These are phyloP conservation scores for Botrytis elliptica DNA, from an alignment of 2,329 filamentous ascomycete species.

Conservation along the genomic window DNA sequence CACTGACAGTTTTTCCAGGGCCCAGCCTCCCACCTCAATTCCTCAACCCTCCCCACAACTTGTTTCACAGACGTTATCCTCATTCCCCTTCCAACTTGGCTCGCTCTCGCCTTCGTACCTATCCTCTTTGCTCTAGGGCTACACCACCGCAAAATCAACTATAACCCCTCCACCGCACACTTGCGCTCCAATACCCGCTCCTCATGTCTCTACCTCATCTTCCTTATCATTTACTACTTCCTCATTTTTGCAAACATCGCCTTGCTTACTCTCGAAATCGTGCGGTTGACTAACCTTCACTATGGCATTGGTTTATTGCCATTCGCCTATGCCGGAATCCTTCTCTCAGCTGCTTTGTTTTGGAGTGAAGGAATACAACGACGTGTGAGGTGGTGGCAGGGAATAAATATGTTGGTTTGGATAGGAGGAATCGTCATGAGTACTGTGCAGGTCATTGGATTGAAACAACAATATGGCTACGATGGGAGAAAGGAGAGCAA, in stretches of 20 bases:
- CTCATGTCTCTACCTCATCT: slow-evolving; percentile 26
- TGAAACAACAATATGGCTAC: slow-evolving; percentile 35
- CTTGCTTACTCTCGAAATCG: slow-evolving; percentile 40
- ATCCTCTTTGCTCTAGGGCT: slow-evolving; percentile 30
- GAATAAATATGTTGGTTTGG: slow-evolving; percentile 37
- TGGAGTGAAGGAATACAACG: slow-evolving; percentile 31
- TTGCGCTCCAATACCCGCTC: slow-evolving; percentile 21
- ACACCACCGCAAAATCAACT: slow-evolving; percentile 28
- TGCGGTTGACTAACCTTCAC: slow-evolving; percentile 36
- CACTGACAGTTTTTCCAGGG: slow-evolving; percentile 31
- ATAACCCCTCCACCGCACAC: slow-evolving; percentile 31
- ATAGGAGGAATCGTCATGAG: slow-evolving; percentile 35
- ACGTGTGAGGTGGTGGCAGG: slow-evolving; percentile 33
- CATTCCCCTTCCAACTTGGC: slow-evolving; percentile 40
- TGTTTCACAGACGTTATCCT: slow-evolving; percentile 42
- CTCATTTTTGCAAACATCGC: slow-evolving; percentile 37
- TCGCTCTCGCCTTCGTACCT: slow-evolving; percentile 36
- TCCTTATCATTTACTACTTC: slow-evolving; percentile 36
- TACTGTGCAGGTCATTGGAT: slow-evolving; percentile 37
- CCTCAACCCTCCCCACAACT: slow-evolving; percentile 39
- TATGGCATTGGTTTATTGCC: slow-evolving; percentile 40
- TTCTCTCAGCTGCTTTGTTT: slow-evolving; percentile 34
- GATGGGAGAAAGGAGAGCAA: slow-evolving; percentile 34
- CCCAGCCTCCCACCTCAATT: slow-evolving; percentile 38
- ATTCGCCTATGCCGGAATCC: slow-evolving; percentile 38